Percentiles rank a stretch among this genome's conserved stretches.
Evolutionary conservation across 2,329 filamentous ascomycete species (phyloP).

Genomic region (Ceratocystis diversiconidia): DNA sequence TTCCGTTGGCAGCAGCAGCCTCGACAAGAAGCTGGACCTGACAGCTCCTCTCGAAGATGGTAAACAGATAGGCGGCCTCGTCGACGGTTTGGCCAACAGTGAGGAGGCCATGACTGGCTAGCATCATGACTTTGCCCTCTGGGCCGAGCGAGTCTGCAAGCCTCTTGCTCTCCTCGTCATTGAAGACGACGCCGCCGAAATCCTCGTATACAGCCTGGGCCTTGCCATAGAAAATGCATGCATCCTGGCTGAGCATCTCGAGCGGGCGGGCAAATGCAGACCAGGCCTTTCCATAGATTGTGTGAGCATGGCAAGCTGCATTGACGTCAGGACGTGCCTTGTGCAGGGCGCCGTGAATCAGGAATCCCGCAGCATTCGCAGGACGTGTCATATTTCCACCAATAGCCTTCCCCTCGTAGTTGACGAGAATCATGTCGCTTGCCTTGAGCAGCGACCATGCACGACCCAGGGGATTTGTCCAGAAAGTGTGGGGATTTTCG

Average conservation of each 20-base stretch:
- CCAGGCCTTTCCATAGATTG: conserved; percentile 50
- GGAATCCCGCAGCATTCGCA: conserved; percentile 52
- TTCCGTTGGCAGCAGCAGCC: conserved; percentile 33
- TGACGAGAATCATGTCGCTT: conserved; percentile 52
- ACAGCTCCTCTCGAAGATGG: conserved; percentile 52
- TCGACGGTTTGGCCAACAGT: conserved; percentile 55
- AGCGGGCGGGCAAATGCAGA: conserved; percentile 45
- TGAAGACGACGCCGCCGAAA: conserved; percentile 36
- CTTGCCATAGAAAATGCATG: conserved; percentile 44
- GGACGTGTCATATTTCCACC: conserved; percentile 42
- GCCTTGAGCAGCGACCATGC: conserved; percentile 53
- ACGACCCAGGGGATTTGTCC: conserved; percentile 44
- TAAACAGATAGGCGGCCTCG: conserved; percentile 56
- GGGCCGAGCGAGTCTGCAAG: conserved; percentile 47
- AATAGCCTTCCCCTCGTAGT: conserved; percentile 42
- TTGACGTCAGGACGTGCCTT: conserved; percentile 48
- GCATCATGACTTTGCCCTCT: conserved; percentile 43
- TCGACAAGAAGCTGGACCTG: conserved; percentile 53
- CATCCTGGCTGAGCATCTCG: conserved; percentile 55
- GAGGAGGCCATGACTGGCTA: conserved; percentile 56
- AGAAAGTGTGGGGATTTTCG: conserved; percentile 26
- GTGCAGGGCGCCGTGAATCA: conserved; percentile 53
- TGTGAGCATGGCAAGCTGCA: conserved; percentile 54
- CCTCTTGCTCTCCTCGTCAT: conserved; percentile 46
- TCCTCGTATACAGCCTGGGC: conserved; percentile 48